Percentiles rank a stretch among this genome's conserved stretches.
Evolutionary conservation across 2,329 filamentous ascomycete genomes (phyloP).

Genomic region (Lachnellula arida): DNA sequence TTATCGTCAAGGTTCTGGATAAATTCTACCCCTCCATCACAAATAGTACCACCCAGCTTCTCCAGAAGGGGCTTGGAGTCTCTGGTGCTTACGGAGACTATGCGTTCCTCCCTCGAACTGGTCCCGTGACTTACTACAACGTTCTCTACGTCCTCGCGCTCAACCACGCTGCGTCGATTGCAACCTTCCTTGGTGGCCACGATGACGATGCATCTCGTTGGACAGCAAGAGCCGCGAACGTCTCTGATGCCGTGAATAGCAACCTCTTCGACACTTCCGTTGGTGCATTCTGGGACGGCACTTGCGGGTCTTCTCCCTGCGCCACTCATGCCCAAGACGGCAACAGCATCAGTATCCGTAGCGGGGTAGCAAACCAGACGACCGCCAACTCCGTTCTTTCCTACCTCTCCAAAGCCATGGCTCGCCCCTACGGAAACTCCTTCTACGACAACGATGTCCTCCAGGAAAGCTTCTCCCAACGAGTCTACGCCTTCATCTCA

Average conservation of each 20-base stretch:
- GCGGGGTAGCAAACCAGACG: constrained; percentile 31
- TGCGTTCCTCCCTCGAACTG: constrained; percentile 44
- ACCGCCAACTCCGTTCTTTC: constrained; percentile 34
- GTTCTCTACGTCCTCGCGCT: constrained; percentile 46
- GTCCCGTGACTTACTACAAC: constrained; percentile 49
- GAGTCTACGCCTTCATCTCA: constrained; percentile 49
- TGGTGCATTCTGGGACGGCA: constrained; percentile 44
- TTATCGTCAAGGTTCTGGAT: constrained; percentile 40
- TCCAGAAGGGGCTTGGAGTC: constrained; percentile 37
- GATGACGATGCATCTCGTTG: constrained; percentile 37
- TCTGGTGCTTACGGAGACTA: constrained; percentile 44
- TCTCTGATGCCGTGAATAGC: constrained; percentile 35
- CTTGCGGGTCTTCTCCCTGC: constrained; percentile 20
- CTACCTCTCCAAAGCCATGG: constrained; percentile 37
- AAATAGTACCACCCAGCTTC: constrained; percentile 35
- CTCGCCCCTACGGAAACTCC: constrained; percentile 43
- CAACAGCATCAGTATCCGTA: constrained; percentile 44
- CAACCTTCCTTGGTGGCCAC: constrained; percentile 29
- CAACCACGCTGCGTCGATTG: constrained; percentile 40
- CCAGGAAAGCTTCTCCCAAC: constrained; percentile 35
- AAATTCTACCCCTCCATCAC: constrained; percentile 42
- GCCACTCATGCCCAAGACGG: constrained; percentile 44
- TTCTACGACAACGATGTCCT: constrained; percentile 46
- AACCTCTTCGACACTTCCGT: constrained; percentile 37
- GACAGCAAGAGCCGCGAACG: constrained; percentile 33